Base-by-base conservation (phyloP, 1,139 yeast genomes). In the Yamadazyma jaroonii region DNA sequence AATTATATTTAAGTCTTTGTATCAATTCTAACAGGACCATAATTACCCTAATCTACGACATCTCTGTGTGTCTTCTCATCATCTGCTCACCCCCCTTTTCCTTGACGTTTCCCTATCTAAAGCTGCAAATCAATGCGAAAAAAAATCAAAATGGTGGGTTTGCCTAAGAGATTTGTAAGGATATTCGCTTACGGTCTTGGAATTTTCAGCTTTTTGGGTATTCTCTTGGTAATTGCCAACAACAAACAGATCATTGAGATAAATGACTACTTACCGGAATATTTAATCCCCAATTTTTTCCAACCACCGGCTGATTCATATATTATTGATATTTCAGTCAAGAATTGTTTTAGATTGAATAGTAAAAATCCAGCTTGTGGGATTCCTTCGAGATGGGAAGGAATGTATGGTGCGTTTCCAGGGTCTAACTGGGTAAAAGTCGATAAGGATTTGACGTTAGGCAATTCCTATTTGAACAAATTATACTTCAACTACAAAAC, bases 221-320 rank as follows among this genome's bases (percentile, higher is more conserved):
- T 53, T 3, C 45, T 66, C 14, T 41, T 65, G 22, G 46, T 64
- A 9, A 26, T 63, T 11, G 74, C 74, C 14, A 61, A 67, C 45
- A 55, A 59, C 29, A 57, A 58, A 20, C 49, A 64, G 24, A 50
- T 57, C 26, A 61, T 64, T 4, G 50, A 57, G 22, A 48, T 66
- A 21, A 52, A 60, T 32, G 54, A 58, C 23, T 57, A 55, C 38
- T 42, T 67, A 12, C 70, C 70, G 1, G 45, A 48, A 14, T 53
- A 56, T 27, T 44, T 62, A 27, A 56, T 67, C 4, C 73, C 74
- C 2, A 48, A 60, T 10, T 69, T 62, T 48, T 67, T 68, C 52
- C 72, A 67, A 44, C 74, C 74, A 6, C 50, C 61, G 2, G 56
- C 69, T 6, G 68, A 65, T 41, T 47, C 54, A 38, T 68, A 57